Percentiles rank a stretch among this genome's conserved stretches.
Conservation (phyloP, 139 green algal genomes). For the Monoraphidium neglectum region DNA sequence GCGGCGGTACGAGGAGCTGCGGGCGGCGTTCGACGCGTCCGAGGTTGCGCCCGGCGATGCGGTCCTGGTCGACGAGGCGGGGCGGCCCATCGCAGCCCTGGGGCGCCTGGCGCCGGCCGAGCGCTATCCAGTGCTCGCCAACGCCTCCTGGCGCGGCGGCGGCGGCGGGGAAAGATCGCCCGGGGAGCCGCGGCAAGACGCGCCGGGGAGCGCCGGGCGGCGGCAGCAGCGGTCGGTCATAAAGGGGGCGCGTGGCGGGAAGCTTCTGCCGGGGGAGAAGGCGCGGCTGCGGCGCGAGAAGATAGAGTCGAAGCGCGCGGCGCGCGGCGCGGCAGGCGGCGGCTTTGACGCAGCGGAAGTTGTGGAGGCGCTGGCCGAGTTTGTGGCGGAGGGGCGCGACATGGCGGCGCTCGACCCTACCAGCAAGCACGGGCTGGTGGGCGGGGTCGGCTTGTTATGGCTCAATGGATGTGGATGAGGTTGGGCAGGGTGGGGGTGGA, state of each 20-base stretch:
- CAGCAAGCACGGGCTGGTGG: conserved; percentile 31
- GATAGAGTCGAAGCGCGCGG: conserved; percentile 45
- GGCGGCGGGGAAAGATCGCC: neutral
- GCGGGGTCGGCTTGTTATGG: too few species aligned
- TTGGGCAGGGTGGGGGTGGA: too few species aligned
- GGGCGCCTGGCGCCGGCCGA: conserved; percentile 2
- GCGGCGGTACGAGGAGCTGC: neutral
- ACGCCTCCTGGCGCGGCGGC: neutral
- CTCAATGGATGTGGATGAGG: too few species aligned
- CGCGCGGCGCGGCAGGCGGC: conserved; percentile 7
- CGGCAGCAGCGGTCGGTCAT: conserved; percentile 8
- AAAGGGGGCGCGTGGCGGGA: conserved; percentile 34
- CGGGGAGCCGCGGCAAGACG: neutral
- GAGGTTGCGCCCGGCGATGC: neutral
- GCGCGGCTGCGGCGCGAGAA: conserved; percentile 45
- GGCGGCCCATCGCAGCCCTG: conserved; percentile 7
- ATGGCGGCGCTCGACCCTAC: conserved; percentile 34
- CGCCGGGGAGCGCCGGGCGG: neutral
- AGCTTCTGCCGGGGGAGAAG: conserved; percentile 53
- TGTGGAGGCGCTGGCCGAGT: conserved; percentile 20
- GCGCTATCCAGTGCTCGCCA: conserved; percentile 7
- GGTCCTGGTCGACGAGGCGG: conserved; percentile 13
- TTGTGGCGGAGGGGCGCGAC: conserved; percentile 27
- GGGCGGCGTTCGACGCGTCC: neutral
- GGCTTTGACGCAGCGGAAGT: conserved; percentile 30